Base-by-base conservation (phyloP, 2,329 filamentous ascomycete species). In the Scytalidium sp. region DNA sequence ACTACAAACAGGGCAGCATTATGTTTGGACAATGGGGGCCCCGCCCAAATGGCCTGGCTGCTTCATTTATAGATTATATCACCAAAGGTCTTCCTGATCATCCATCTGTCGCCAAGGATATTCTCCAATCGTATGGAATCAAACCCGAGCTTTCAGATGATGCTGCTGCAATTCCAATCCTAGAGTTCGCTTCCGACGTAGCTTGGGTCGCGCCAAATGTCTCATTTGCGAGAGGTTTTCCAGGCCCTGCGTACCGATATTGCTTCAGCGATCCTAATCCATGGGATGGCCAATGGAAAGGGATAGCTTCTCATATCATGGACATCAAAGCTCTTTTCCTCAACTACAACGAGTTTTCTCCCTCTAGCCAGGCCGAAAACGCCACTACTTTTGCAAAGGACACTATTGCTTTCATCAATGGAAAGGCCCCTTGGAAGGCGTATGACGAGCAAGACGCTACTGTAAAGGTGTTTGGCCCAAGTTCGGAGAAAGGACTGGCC, bases 241-340 rank as follows among this genome's bases (percentile, higher is more conserved):
- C 56, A 1, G 62, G 64, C 4, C 62, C 64, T 10, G 54, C 62
- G 10, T 70, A 70, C 50, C 62, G 71, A 5, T 74, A 73, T 52
- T 66, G 70, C 42, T 75, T 76, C 65, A 74, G 75, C 49, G 73
- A 75, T 49, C 64, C 63, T 0, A 77, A 76, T 50, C 71, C 73
- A 0, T 77, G 71, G 70, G 64, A 70, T 1, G 74, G 74, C 0
- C 62, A 62, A 1, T 71, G 56, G 60, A 67, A 72, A 50, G 70
- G 69, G 1, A 55, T 61, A 20, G 60, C 71, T 1, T 67, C 61
- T 1, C 74, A 77, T 52, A 69, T 75, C n/a, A 63, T 75, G 1
- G 75, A 77, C 27, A 56, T 73, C 11, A 66, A 67, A 0, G 74
- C 68, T 42, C 54, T 77, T 11, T 72, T 75, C 49, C 72, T 75